Base-by-base conservation (phyloP, 2,329 filamentous ascomycete genomes). In the Penicillium sp. region DNA sequence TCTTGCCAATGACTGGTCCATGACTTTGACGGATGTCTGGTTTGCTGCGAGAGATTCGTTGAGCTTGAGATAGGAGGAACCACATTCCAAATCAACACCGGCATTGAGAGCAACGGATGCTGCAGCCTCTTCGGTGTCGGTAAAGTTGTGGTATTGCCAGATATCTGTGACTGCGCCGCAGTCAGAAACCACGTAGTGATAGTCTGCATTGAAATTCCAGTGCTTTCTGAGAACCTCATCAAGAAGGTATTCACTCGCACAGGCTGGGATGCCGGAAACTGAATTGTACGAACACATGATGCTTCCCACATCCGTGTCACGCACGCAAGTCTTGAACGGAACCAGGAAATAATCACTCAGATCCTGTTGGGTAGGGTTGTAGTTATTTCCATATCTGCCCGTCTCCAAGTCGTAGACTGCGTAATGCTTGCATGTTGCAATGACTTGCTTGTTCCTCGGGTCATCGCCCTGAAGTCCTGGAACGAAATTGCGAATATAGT, bases 281-380 rank as follows among this genome's bases (percentile, higher is more conserved):
- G 85, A 78, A 65, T 89, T 87, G 72, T 87, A 87, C 1, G 80
- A 81, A 71, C 85, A 87, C 85, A 87, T 87, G 70, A 87, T 79
- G 22, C 85, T 86, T 8, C 80, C 80, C 13, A 83, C 83, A 53
- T 82, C 80, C 6, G 81, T 80, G 65, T 87, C 84, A n/a, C 84
- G 79, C 55, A 82, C 86, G 77, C 87, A 90, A 73, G 81, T 82
- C 71, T 88, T 82, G 76, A 90, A 90, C 0, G 86, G 81, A 1
- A 84, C 86, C 45, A 89, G 77, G 68, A 89, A 90, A 73, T 89
- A 90, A 67, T 90, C 88, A 0, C 82, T 81, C 13, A 90, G 75
- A 65, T 90, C 88, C 67, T 90, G 87, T 50, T 79, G 75, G 4
- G 79, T 77, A 56, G 87, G 81, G 9, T 82, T 77, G 0, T 84